A percentile compares a stretch with the other conserved stretches of the same genome.
phyloP scores from a whole-genome alignment of 345 rosid species.

The Salix koriyanagi region DNA sequence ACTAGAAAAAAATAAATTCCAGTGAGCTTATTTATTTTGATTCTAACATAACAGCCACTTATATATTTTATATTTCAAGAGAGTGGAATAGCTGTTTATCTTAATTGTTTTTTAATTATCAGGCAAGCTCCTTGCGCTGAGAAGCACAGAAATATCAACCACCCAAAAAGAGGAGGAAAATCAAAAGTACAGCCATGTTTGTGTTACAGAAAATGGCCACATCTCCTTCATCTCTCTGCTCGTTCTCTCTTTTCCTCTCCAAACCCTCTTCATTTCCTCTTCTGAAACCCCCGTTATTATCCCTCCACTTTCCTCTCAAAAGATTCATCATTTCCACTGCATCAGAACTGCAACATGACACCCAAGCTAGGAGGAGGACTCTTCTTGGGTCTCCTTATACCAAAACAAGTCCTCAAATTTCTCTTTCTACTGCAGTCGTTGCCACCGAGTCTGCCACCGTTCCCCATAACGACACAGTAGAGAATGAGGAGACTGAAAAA shows the following conservation, averaged over 20 bases:
- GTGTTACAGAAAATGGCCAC: slow-evolving; percentile 38
- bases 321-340: slow-evolving; percentile 36
- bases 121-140: too few species aligned
- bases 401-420: slow-evolving; percentile 21
- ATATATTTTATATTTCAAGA: too few species aligned
- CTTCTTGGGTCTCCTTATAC: slow-evolving; percentile 12
- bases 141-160: neutral
- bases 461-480: slow-evolving; percentile 15
- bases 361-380: neutral
- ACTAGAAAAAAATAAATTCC: too few species aligned
- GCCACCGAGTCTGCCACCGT: slow-evolving; percentile 43
- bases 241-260: slow-evolving; percentile 32
- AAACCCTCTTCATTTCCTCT: slow-evolving; percentile 31
- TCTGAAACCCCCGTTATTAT: neutral
- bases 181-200: slow-evolving; percentile 10
- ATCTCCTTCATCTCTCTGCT: slow-evolving; percentile 28
- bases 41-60: too few species aligned
- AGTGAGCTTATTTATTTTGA: too few species aligned
- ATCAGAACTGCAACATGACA: slow-evolving; percentile 10
- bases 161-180: neutral
- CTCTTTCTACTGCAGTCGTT: slow-evolving; percentile 45
- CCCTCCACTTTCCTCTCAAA: slow-evolving; percentile 25
- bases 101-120: too few species aligned
- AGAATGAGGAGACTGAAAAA: slow-evolving; percentile 22
- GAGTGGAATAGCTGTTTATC: too few species aligned